Conservation (phyloP, 495 filamentous ascomycete genomes). For the Evansstolkia leycettana region DNA sequence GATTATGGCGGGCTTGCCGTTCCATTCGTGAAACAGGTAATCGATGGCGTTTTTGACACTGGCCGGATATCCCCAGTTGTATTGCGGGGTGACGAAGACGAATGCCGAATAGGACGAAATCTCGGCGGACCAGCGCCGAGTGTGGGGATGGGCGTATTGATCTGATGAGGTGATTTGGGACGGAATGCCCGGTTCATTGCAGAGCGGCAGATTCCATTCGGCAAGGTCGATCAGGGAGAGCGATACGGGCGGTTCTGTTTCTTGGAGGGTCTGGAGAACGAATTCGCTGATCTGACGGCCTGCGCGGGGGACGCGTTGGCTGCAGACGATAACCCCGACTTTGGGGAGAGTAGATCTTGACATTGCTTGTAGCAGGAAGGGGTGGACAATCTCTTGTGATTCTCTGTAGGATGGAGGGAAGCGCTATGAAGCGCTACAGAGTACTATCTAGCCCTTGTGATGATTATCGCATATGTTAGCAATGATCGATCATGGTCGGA, state of each 20-base stretch:
- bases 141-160: conserved; percentile 34
- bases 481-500: too few relatives aligned
- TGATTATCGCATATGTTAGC: too few relatives aligned
- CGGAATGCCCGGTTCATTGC: conserved; percentile 39
- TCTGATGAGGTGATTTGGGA: conserved; percentile 27
- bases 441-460: too few relatives aligned
- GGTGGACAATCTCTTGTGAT: too few relatives aligned
- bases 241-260: neutral
- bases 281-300: neutral
- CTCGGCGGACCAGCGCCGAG: conserved; percentile 35
- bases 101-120: conserved; percentile 37
- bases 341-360: too few relatives aligned
- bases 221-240: conserved; percentile 33
- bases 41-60: conserved; percentile 52
- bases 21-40: conserved; percentile 48
- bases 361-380: too few relatives aligned
- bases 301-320: neutral
- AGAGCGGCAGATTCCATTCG: conserved; percentile 43
- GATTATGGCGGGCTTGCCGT: conserved; percentile 42
- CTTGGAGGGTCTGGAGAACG: neutral
- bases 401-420: too few relatives aligned
- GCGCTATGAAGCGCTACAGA: too few relatives aligned
- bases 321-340: neutral
- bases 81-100: conserved; percentile 45
- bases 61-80: conserved; percentile 42